These are phyloP conservation scores for Pittosporum tobira DNA, from an alignment of 129 eudicot genomes.

Conservation along the genomic window DNA sequence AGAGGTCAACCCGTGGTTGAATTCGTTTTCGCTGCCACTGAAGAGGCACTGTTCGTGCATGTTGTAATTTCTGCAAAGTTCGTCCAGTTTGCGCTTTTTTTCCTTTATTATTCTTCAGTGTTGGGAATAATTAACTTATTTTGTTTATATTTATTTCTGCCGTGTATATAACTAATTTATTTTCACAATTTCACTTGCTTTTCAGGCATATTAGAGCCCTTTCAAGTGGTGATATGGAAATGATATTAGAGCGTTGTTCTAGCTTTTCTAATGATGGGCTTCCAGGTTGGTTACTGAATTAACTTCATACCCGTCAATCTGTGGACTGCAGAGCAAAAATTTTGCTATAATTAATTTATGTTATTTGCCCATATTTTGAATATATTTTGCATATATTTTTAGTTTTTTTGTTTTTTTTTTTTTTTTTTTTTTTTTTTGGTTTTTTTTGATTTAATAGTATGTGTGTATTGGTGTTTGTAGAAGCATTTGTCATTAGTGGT, in stretches of 20 bases:
- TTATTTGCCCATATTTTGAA: neutral
- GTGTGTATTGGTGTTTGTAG: too few species aligned
- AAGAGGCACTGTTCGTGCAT: slow-evolving; percentile 82
- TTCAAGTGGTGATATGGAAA: slow-evolving; percentile 68
- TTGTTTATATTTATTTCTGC: neutral
- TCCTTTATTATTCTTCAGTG: neutral
- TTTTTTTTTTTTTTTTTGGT: neutral
- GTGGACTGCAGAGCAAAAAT: neutral
- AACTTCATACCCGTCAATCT: neutral
- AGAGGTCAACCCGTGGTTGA: slow-evolving; percentile 91
- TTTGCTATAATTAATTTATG: neutral
- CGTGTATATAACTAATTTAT: neutral
- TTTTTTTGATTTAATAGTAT: too few species aligned
- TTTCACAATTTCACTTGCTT: slow-evolving; percentile 13
- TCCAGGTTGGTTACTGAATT: slow-evolving; percentile 61
- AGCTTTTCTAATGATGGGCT: slow-evolving; percentile 34
- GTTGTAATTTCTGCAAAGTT: slow-evolving; percentile 87
- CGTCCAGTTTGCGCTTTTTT: slow-evolving; percentile 21
- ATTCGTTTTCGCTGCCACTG: slow-evolving; percentile 83
- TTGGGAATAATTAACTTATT: neutral
- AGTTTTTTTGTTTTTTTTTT: neutral
- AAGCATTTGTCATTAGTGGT: neutral
- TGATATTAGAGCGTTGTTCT: slow-evolving; percentile 47
- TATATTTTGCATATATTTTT: neutral
- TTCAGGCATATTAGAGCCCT: slow-evolving; percentile 79